Base-by-base conservation (phyloP, 2,329 filamentous ascomycete genomes). In the Lachnellula occidentalis region DNA sequence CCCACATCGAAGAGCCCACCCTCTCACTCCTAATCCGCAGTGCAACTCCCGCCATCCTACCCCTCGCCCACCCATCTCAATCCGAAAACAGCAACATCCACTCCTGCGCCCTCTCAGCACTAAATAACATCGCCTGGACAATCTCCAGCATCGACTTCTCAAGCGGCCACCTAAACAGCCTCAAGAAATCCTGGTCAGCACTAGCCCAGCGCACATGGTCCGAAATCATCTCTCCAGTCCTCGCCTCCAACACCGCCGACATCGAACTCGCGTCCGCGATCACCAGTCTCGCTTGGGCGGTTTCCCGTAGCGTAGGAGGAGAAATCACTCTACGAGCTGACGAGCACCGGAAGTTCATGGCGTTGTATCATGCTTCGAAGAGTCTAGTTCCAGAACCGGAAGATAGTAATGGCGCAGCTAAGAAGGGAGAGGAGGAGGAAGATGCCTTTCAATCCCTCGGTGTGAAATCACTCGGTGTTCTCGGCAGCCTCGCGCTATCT, bases 101-200 rank as follows among this genome's bases (percentile, higher is more conserved):
- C 58, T 69, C 69, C 19, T 76, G 78, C 60, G 79, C 83, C 17
- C 70, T 87, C 22, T 78, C 80, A 2, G 78, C 82, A 15, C 74
- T 88, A 55, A 86, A 81, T 73, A 87, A 87, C 69, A 79, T 87
- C 51, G 75, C 83, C 51, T 87, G 85, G 83, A 84, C 83, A 11
- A 73, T 85, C 41, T 83, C 81, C 8, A 78, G 78, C 62, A 72
- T 84, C 61, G 81, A 85, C 68, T 83, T 83, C 63, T 72, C 76
- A 22, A 75, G 79, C 34, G 70, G 72, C n/a, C 81, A 82, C 65
- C 70, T 74, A 4, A 71, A 61, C 5, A 60, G 73, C 53, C 74
- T 87, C 53, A 74, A 75, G 50, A 71, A 69, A 47, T 74, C 74
- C 4, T 87, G 85, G 84, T 67, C 69, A 1, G 77, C 79, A 0